Evolutionary conservation across 345 rosid genomes (phyloP), one percentile per base, ranked within the genome.

Genomic region (Excoecaria agallocha): DNA sequence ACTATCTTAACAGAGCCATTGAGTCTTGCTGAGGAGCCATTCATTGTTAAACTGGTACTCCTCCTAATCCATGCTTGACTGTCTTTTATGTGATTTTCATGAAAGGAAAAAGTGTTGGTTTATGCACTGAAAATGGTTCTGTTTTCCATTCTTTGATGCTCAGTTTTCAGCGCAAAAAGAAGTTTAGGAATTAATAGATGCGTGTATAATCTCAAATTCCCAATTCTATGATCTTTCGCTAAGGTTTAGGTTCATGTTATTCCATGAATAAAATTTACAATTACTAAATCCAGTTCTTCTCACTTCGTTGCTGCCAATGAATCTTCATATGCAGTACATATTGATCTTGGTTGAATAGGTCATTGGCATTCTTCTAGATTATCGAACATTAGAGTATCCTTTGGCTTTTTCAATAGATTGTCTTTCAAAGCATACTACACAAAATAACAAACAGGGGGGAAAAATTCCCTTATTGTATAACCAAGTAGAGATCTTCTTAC

Each of bases 11-110:
- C 93, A 8, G 90, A 85, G 78, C 99, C 99, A 9, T 71, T 96
- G 64, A 90, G 91, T 83, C 86, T 85, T 68, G 78, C 84, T 45
- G 89, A 89, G 83, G 99, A 96, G 82, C 98, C 97, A 64, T 91
- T 88, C 84, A 87, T 96, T 66, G 99, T 93, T 81, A 86, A 90
- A 81, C 99, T 90, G 99, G 98, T 95, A 69, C 24, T 17, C 62
- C 78, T 62, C 58, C 54, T 68, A 50, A 72, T 62, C 73, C 35
- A 22, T 46, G 66, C 45, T 15, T 5, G 15, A 10, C 12, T 65
- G 35, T 49, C 0, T 52, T 46, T 62, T 19, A 57, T 19, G 17
- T 30, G 48, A 68, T 24, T 54, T 67, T 70, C 20, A 12, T 68
- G 5, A 51, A 11, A 50, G 25, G 22, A 72, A 65, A 66, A 10